Evolutionary conservation across 2,329 filamentous ascomycete species (phyloP), one percentile per base, ranked within the genome.

Genomic region (Canariomyces notabilis): DNA sequence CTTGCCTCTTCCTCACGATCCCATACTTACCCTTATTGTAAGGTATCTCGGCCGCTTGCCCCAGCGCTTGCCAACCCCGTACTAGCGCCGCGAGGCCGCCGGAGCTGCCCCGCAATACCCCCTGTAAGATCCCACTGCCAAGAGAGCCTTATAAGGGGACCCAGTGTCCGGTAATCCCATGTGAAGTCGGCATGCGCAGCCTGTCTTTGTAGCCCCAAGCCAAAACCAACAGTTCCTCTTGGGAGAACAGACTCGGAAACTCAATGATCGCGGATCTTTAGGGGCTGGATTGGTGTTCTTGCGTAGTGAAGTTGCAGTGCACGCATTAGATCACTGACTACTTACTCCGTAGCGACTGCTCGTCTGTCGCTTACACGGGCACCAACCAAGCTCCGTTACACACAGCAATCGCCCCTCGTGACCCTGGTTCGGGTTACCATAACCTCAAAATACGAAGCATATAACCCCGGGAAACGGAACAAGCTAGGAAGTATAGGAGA

Each of bases 81-180:
- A 9, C 44, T 47, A 41, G 47, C 44, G 47, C 34, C 44, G 37
- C 46, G 47, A 52, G 50, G 50, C 50, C 47, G 47, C 50, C 50
- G 12, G 46, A 43, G 33, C 47, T 20, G 22, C 18, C 20, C 23
- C 23, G 39, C 20, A 36, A 19, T 23, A 41, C 35, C 50, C 22
- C 48, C 41, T 50, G 48, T 35, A 36, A 29, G 44, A 26, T 21
- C 39, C 37, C 22, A 9, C 23, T 29, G 50, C 47, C 47, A 52
- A 48, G 42, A 38, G 33, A 49, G 45, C 46, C 41, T 49, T 45
- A 47, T 38, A 14, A 5, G 21, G 22, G 9, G 31, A 21, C 33
- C 37, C 35, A 42, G 26, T 42, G 34, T 45, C 26, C 39, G 33
- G 40, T n/a, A 44, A 37, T 22, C 42, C 38, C n/a, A 23, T 15